These are phyloP conservation scores for Domatiomyces globalis DNA, from an alignment of 2,329 filamentous ascomycete genomes.

Conservation along the genomic window DNA sequence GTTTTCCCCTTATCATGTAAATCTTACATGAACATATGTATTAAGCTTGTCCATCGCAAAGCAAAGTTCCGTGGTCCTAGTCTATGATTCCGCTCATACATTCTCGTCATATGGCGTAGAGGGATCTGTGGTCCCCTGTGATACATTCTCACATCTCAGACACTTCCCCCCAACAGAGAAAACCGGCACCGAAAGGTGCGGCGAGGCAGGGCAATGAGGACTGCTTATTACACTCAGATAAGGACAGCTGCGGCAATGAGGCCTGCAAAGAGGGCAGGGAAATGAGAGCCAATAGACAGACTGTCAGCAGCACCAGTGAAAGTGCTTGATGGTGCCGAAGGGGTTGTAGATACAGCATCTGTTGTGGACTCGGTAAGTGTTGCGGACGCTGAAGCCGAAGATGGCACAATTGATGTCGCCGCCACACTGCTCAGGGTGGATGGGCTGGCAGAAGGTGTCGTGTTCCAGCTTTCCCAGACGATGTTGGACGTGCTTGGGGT, in stretches of 20 bases:
- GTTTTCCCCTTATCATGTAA: neutral
- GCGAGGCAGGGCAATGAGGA: neutral
- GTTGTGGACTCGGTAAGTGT: neutral
- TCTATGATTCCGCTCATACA: neutral
- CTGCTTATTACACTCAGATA: neutral
- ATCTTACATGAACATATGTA: neutral
- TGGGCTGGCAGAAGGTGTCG: neutral
- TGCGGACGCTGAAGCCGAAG: neutral
- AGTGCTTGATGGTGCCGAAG: constrained; percentile 7
- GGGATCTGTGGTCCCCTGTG: neutral
- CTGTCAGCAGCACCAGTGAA: constrained; percentile 3
- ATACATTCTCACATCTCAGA: neutral
- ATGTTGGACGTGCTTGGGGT: neutral
- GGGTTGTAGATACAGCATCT: constrained; percentile 6
- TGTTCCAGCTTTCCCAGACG: neutral
- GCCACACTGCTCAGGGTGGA: neutral
- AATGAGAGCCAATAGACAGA: neutral
- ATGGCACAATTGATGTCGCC: neutral
- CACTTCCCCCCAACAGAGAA: neutral
- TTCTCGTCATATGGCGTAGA: neutral
- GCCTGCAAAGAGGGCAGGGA: neutral
- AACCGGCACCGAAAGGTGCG: no score
- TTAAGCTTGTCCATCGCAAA: neutral
- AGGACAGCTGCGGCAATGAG: neutral
- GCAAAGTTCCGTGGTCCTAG: neutral